Base-by-base conservation (phyloP, 352 stramenopile genomes). In the Phytophthora kernoviae region DNA sequence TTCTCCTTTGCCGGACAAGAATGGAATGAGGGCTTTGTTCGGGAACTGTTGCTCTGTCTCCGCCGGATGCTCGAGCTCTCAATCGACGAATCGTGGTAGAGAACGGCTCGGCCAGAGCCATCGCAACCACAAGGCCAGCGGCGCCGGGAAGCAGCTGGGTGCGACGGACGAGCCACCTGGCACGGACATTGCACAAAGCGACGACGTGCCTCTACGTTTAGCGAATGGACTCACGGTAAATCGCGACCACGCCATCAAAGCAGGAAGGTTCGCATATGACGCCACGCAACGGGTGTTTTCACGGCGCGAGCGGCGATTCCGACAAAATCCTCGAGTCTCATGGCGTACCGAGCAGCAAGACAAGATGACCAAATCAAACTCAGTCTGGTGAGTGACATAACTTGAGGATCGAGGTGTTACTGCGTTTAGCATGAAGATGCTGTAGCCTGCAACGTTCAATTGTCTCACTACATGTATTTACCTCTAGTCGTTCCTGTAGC, bases 1-100 rank as follows among this genome's bases (percentile, higher is more conserved):
- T 77, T 70, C 39, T 67, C 54, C 49, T 70, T 43, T 54, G 44
- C 41, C 24, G 58, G 66, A 54, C 47, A 73, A 70, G 65, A 62
- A 54, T 39, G 52, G 61, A 81, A 78, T 80, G 71, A 73, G 41
- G 27, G 50, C 50, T 60, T 46, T 37, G 21, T 14, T 21, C 12
- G 20, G 53, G 1, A 9, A 21, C 18, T n/a, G n/a, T n/a, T n/a
- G n/a, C n/a, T 30, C 46, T 30, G 17, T 45, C 14, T 30, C 17
- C 42, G 55, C 36, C 49, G 32, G 56, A 47, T 46, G 41, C 47
- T 58, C 17, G 30, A 17, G 10, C 4, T 30, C 33, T 39, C 33
- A n/a, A 39, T 39, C 33, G 33, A 39, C 36, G 49, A 15, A n/a
- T 34, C 40, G 18, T 18, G 32, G 41, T 33, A 43, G 26, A 68